A percentile compares a stretch with the other conserved stretches of the same genome.
phyloP scores from a whole-genome alignment of 352 stramenopile species.

The Phytopythium mirpurense region DNA sequence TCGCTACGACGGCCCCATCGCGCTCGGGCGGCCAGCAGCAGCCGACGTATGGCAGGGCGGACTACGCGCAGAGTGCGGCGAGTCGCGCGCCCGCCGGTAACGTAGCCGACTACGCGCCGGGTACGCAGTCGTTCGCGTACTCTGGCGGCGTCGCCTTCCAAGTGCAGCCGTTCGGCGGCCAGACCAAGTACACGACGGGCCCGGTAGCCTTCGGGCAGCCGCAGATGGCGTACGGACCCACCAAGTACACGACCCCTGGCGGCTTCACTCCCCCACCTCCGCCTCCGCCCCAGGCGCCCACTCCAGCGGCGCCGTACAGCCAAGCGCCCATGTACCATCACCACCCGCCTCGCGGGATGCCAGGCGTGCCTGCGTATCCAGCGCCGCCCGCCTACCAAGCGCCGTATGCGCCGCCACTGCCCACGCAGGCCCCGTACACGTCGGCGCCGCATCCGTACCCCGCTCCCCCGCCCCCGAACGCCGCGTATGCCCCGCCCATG shows the following conservation, averaged over 20 bases:
- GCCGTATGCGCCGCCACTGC: slow-evolving; percentile 18
- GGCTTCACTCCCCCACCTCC: slow-evolving; percentile 14
- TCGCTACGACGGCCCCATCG: not conserved
- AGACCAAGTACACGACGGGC: slow-evolving; percentile 48
- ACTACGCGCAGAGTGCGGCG: not conserved
- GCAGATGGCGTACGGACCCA: slow-evolving; percentile 24
- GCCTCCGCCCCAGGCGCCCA: slow-evolving; percentile 11
- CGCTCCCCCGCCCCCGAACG: slow-evolving; percentile 3
- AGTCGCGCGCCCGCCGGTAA: not conserved
- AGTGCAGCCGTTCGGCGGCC: slow-evolving; percentile 33
- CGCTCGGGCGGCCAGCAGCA: not conserved
- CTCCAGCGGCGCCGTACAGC: slow-evolving; percentile 12
- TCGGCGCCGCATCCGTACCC: slow-evolving; percentile 23
- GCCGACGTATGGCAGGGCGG: not conserved
- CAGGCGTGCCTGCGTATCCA: slow-evolving; percentile 17
- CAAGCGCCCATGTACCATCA: slow-evolving; percentile 20
- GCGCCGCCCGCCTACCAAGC: slow-evolving; percentile 23
- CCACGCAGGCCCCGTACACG: slow-evolving; percentile 11
- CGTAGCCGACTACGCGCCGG: slow-evolving; percentile 2
- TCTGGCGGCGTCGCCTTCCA: slow-evolving; percentile 19
- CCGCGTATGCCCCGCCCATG: slow-evolving; percentile 7
- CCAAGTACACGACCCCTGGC: slow-evolving; percentile 31
- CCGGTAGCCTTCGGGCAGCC: slow-evolving; percentile 10
- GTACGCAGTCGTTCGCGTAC: slow-evolving; percentile 6
- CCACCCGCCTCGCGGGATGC: slow-evolving; percentile 14